These are phyloP conservation scores for Tylopilus sp. DNA, from an alignment of 1,284 basidiomycete species.

Conservation along the genomic window DNA sequence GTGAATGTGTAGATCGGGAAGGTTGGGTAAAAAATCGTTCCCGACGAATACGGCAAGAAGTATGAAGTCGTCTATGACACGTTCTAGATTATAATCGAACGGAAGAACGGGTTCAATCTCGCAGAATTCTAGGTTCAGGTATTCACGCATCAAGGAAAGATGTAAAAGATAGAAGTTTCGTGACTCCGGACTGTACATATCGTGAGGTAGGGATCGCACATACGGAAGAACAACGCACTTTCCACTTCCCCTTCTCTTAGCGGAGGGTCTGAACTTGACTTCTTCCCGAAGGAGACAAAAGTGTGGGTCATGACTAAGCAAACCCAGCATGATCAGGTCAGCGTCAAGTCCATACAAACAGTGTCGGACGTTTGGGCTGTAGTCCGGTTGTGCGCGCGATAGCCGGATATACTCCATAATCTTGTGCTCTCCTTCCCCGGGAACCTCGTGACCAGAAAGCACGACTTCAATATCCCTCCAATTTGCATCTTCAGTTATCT, in stretches of 20 bases:
- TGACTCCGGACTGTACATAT: constrained; percentile 61
- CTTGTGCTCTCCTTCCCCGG: constrained; percentile 99
- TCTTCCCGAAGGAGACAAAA: constrained; percentile 97
- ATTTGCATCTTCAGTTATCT: constrained; percentile 91
- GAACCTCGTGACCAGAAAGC: constrained; percentile 96
- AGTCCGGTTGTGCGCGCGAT: constrained; percentile 90
- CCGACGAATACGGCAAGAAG: constrained; percentile 95
- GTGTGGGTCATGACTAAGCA: constrained; percentile 97
- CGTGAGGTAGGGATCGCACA: constrained; percentile 8
- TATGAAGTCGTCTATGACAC: constrained; percentile 97
- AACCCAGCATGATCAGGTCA: constrained; percentile 96
- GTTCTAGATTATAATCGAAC: constrained; percentile 82
- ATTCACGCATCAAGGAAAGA: constrained; percentile 92
- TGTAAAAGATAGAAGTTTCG: constrained; percentile 96
- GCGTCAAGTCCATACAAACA: constrained; percentile 98
- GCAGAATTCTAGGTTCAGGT: constrained; percentile 92
- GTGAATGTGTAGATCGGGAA: constrained; percentile 97
- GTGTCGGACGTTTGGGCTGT: constrained; percentile 92
- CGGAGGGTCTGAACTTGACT: constrained; percentile 91
- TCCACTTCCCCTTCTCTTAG: constrained; percentile 65
- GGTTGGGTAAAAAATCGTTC: constrained; percentile 95
- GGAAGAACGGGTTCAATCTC: constrained; percentile 57
- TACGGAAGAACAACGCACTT: constrained; percentile 45
- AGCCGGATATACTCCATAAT: constrained; percentile 99
- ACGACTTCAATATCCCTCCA: constrained; percentile 94